Evolutionary conservation across 2,329 filamentous ascomycete species (phyloP).

Genomic region (Fusarium beomiforme): DNA sequence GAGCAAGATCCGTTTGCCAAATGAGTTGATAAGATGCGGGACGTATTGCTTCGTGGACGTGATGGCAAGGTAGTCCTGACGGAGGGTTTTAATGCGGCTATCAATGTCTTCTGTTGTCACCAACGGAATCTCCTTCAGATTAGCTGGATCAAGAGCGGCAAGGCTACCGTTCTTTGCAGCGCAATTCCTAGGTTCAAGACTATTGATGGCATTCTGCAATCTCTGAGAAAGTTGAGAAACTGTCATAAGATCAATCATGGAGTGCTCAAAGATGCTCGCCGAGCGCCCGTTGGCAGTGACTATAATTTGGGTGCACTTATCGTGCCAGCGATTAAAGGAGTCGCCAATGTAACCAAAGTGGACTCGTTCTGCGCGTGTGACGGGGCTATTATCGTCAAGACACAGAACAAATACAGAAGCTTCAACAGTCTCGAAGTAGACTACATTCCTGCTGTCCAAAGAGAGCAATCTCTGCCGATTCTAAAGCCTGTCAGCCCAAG

Average conservation of each 20-base stretch:
- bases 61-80: neutral
- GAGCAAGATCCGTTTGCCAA: neutral
- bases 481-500: neutral
- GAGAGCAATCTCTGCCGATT: neutral
- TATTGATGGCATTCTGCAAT: neutral
- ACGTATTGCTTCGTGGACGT: slow-evolving; percentile 1
- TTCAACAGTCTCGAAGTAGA: neutral
- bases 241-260: slow-evolving; percentile 9
- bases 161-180: neutral
- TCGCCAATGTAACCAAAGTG: slow-evolving; percentile 1
- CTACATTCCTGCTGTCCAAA: neutral
- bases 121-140: neutral
- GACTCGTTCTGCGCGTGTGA: slow-evolving; percentile 1
- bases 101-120: neutral
- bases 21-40: neutral
- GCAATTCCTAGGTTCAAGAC: neutral
- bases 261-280: slow-evolving; percentile 5
- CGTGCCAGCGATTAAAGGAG: slow-evolving; percentile 10
- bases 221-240: slow-evolving; percentile 2
- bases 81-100: neutral
- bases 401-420: slow-evolving; percentile 7
- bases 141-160: neutral
- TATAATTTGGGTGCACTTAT: slow-evolving; percentile 3
- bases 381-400: slow-evolving; percentile 2
- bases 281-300: slow-evolving; percentile 4